phyloP scores from a whole-genome alignment of 2,329 filamentous ascomycete species.

The Fusarium drepaniforme region DNA sequence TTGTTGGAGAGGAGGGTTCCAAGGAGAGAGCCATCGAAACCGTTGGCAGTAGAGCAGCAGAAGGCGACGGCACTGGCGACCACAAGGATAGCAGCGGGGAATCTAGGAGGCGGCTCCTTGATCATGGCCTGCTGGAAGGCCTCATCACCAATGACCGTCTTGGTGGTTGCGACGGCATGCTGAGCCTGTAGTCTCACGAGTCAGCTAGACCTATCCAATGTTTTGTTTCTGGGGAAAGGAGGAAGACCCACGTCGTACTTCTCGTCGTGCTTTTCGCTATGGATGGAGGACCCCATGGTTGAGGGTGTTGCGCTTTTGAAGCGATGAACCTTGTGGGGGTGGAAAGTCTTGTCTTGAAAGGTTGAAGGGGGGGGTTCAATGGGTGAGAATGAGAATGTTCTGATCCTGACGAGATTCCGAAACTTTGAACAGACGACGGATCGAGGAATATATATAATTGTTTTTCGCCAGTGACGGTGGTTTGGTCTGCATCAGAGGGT shows the following conservation, averaged over 20 bases:
- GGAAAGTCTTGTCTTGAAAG: slow-evolving; percentile 2
- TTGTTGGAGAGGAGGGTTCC: slow-evolving; percentile 59
- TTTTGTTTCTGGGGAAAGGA: rapidly evolving
- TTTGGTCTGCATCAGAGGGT: slow-evolving; percentile 1
- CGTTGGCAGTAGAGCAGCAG: slow-evolving; percentile 47
- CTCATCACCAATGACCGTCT: slow-evolving; percentile 43
- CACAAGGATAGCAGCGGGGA: slow-evolving; percentile 34
- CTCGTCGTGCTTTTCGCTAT: slow-evolving; percentile 32
- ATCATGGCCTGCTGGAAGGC: slow-evolving; percentile 46
- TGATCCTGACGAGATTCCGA: slow-evolving; percentile 5
- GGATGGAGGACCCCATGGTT: slow-evolving; percentile 35
- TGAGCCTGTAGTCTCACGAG: slow-evolving; percentile 15
- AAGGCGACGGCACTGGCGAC: slow-evolving; percentile 42
- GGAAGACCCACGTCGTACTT: slow-evolving; percentile 16
- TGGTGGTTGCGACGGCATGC: slow-evolving; percentile 27
- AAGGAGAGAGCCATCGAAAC: slow-evolving; percentile 64
- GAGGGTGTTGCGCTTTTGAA: slow-evolving; percentile 12
- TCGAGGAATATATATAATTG: slow-evolving; percentile 31
- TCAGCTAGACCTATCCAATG: neutral
- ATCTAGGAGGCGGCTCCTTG: slow-evolving; percentile 44
- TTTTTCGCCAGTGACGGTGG: neutral
- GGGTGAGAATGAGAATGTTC: slow-evolving; percentile 7
- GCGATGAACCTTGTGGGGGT: slow-evolving; percentile 8
- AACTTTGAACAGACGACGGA: neutral
- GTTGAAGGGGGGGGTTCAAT: neutral